Evolutionary conservation across 1,139 yeast species (phyloP), one percentile per base, ranked within the genome.

Genomic region (Pichia cactophila): DNA sequence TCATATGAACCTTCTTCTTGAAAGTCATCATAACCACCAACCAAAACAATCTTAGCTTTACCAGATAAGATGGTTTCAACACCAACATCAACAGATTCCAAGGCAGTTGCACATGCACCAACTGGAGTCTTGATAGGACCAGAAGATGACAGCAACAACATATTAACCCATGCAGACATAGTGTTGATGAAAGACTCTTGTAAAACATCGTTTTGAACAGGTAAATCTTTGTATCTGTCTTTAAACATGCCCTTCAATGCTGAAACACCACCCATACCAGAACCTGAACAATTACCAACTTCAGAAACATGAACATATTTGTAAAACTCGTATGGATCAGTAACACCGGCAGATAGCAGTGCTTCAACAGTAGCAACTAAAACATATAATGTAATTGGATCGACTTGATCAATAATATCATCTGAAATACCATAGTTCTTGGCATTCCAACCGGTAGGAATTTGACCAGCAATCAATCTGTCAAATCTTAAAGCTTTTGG

Each of bases 91-190:
- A 94, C 88, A 55, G 98, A 92, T 75, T 92, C 98, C 56, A 94
- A 85, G 52, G 98, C 94, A 59, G 98, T 92, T 47, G 98, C 98
- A 78, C 98, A 92, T 45, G 98, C 98, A 74, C 96, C 98, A 53
- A 92, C 98, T 50, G 98, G 97, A 33, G 98, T 92, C 79, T 90
- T 90, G 69, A 90, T 89, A 55, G 98, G 98, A 72, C 98, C 98
- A 54, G 97, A 87, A n/a, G 97, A 85, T 26, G 97, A 90, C 57
- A 92, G 76, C 68, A 92, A 77, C 76, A 92, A 79, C 98, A 92
- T 92, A 67, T 92, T 92, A 59, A 92, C 96, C 98, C 98, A 92
- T 56, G 98, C 98, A 59, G 96, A 80, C 97, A 92, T 92, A 53
- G 98, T 92, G 77, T 92, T 92, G 73, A 94, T 89, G 73, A 92